A percentile compares a stretch with the other conserved stretches of the same genome.
Evolutionary conservation across 2,329 filamentous ascomycete genomes (phyloP).

Genomic region (Pestalotiopsis sp.): DNA sequence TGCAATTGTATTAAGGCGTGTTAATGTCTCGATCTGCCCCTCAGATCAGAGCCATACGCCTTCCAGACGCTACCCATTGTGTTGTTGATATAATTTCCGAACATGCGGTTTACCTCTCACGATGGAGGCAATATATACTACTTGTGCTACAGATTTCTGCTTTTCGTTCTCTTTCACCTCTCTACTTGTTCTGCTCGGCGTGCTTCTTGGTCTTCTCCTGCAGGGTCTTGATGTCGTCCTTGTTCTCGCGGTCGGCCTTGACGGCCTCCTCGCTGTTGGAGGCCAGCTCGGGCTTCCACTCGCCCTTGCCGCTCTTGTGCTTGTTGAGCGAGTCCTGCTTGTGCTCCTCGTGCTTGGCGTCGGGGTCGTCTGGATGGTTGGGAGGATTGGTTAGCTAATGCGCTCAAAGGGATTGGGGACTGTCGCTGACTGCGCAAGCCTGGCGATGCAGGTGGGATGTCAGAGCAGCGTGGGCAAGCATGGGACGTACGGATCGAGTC

Average conservation of each 20-base stretch:
- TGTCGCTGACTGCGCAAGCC: background rate
- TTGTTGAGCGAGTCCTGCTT: conserved; percentile 65
- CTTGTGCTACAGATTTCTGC: background rate
- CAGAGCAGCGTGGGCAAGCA: background rate
- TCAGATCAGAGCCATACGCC: background rate
- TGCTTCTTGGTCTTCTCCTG: conserved; percentile 61
- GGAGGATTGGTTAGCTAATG: background rate
- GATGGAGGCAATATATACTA: background rate
- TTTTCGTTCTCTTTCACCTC: conserved; percentile 40
- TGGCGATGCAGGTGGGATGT: too few species aligned
- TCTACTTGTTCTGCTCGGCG: conserved; percentile 44
- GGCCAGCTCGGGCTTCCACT: conserved; percentile 79
- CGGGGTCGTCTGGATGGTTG: background rate
- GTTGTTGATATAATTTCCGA: background rate
- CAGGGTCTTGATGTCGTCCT: conserved; percentile 48
- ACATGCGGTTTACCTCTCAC: background rate
- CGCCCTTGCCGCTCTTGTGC: conserved; percentile 67
- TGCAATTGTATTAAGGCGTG: background rate
- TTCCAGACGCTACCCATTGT: background rate
- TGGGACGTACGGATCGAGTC: conserved; percentile 11
- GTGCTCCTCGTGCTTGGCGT: conserved; percentile 46
- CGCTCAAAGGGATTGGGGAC: background rate
- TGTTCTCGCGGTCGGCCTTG: conserved; percentile 61
- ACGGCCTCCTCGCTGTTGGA: conserved; percentile 79
- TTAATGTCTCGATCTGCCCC: background rate